Evolutionary conservation across 768 basidiomycete genomes (phyloP), one percentile per base, ranked within the genome.

Genomic region (Pleurotus cornucopiae): DNA sequence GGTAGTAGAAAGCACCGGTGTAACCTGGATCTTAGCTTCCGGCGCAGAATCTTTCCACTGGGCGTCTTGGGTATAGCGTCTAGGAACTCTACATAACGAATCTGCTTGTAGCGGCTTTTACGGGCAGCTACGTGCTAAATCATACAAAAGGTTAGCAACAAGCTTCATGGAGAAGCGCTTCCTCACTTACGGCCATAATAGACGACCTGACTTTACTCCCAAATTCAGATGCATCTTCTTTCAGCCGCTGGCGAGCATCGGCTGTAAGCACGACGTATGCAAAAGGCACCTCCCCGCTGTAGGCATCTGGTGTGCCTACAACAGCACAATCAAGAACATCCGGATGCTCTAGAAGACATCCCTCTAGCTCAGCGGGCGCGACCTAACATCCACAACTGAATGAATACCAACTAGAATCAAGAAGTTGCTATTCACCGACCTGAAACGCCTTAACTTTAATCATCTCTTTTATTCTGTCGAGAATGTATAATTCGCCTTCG

Each of bases 361-460:
- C 85, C 63, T 88, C 86, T 11, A 86, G 69, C 56, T 86, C 85
- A 2, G 87, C 71, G 2, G 73, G 73, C 5, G 73, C 69, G 11
- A 75, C 73, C 51, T 53, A 21, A 34, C 30, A 34, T 34, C 30
- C 30, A 34, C 30, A 34, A 34, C 11, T 34, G 30, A 34, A 34
- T 34, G 30, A 34, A 34, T 34, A 34, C 30, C 6, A 34, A 11
- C 30, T 34, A 34, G 30, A 34, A 9, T 34, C 30, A 34, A 34
- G 30, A 34, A 12, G 30, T 34, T 2, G 9, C 7, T 34, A 34
- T 34, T 12, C 51, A 59, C 76, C 1, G 80, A 82, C 80, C 62
- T 88, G 87, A 59, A 82, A 81, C 4, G 85, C 88, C 56, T 69
- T 76, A 34, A 85, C 83, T 67, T 89, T 88, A 64, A 88, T 70